Base-by-base conservation (phyloP, 768 basidiomycete genomes). In the Epithele typhae region DNA sequence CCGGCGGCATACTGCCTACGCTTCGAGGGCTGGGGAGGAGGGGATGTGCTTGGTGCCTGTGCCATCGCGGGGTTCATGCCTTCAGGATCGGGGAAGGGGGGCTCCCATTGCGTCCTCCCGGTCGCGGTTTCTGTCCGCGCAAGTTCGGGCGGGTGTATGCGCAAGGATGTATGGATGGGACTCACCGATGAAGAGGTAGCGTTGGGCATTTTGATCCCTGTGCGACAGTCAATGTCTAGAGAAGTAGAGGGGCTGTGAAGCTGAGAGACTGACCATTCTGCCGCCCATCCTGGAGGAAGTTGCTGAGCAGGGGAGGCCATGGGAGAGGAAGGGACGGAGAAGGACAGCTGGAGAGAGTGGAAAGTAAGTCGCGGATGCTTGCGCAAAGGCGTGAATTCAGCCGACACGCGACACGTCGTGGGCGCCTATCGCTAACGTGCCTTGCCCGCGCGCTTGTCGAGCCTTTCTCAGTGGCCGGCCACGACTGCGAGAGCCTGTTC, bases 1-100 rank as follows among this genome's bases (percentile, higher is more conserved):
- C 90, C 93, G 3, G 90, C 82, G 40, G 94, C 94, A 64, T 97
- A 97, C 65, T 95, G 92, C 37, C 94, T 84, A 56, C 91, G 85
- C 68, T 90, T 87, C 32, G 42, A 30, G 43, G 71, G 45, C 53
- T 77, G 64, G 8, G 64, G 61, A 14, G 72, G 68, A 21, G 78
- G 73, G 24, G 78, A 73, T 18, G 69, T 65, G 3, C 75, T 70
- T 12, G 69, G 68, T 17, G 70, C 73, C 65, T 37, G 77, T 71
- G 22, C 66, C 35, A 42, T 9, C 3, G 33, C 48, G n/a, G 48
- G 52, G 33, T 30, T 39, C 46, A 51, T 35, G 41, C 34, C 45
- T 36, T 53, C 52, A 5, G 44, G 67, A 57, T 33, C 65, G 56
- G 44, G 64, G 58, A 73, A 65, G 3, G 91, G 92, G 25, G 76